These are phyloP conservation scores for Fusarium miscanthi DNA, from an alignment of 2,329 filamentous ascomycete species.

Conservation along the genomic window DNA sequence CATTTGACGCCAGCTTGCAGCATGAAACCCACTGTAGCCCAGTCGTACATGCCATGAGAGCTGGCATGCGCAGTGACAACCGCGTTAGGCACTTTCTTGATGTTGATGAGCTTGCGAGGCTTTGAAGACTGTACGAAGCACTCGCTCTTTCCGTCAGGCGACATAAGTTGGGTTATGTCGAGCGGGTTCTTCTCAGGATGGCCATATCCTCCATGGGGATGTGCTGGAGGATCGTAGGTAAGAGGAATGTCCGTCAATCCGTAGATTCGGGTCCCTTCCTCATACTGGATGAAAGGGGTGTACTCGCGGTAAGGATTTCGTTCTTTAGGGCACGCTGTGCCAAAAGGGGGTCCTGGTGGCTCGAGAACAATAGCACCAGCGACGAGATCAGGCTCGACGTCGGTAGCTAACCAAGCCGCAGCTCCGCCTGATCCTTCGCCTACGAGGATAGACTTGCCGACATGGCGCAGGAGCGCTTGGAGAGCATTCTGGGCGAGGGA, in stretches of 20 bases:
- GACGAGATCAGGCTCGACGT: slow-evolving; percentile 60
- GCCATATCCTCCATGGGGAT: slow-evolving; percentile 19
- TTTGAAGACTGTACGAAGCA: slow-evolving; percentile 37
- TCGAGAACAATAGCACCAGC: slow-evolving; percentile 63
- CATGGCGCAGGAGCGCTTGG: slow-evolving; percentile 55
- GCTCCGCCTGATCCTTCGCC: slow-evolving; percentile 62
- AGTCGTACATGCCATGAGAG: slow-evolving; percentile 65
- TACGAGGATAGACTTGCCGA: slow-evolving; percentile 57
- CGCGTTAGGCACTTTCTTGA: slow-evolving; percentile 60
- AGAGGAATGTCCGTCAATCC: slow-evolving; percentile 57
- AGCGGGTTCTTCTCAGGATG: slow-evolving; percentile 17
- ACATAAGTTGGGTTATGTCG: slow-evolving; percentile 17
- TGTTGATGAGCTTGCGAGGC: slow-evolving; percentile 57
- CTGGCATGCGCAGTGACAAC: slow-evolving; percentile 65
- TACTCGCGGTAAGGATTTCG: slow-evolving; percentile 28
- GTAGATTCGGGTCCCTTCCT: slow-evolving; percentile 49
- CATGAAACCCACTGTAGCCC: slow-evolving; percentile 64
- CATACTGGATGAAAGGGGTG: slow-evolving; percentile 38
- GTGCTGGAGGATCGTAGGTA: slow-evolving; percentile 54
- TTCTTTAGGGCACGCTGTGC: slow-evolving; percentile 19
- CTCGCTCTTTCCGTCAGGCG: slow-evolving; percentile 25
- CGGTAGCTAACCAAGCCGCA: slow-evolving; percentile 60
- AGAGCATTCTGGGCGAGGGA: slow-evolving; percentile 51
- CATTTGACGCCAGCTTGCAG: slow-evolving; percentile 61
- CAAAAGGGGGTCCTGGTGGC: slow-evolving; percentile 64